A percentile compares a stretch with the other conserved stretches of the same genome.
phyloP scores from a whole-genome alignment of 2,329 filamentous ascomycete genomes.

The Beauveria sp. region DNA sequence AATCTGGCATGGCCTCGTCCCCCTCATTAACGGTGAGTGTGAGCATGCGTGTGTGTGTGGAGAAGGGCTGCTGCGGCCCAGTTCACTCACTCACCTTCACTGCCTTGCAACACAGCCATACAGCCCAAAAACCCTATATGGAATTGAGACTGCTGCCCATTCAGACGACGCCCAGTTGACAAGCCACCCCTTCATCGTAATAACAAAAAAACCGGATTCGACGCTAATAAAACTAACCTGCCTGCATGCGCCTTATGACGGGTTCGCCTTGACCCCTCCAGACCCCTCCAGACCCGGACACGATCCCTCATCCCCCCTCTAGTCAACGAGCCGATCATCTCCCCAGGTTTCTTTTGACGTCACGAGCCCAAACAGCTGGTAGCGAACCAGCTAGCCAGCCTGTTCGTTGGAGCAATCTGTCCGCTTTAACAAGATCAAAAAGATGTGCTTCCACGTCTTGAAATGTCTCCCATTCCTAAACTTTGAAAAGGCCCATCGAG shows the following conservation, averaged over 20 bases:
- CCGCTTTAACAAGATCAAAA: too few species aligned
- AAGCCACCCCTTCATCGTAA: neutral
- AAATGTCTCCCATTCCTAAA: too few species aligned
- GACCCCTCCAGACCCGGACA: neutral
- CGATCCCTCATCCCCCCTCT: neutral
- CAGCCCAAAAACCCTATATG: neutral
- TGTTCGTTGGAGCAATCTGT: too few species aligned
- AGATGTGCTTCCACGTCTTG: too few species aligned
- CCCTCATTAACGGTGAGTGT: neutral
- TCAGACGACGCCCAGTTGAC: too few species aligned
- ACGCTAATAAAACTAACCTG: neutral
- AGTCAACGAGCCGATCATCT: neutral
- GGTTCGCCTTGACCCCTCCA: neutral
- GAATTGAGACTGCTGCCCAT: too few species aligned
- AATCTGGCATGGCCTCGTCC: constrained; percentile 3
- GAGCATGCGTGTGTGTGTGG: neutral
- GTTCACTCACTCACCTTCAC: neutral
- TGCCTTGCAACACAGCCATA: neutral
- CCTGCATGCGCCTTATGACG: neutral
- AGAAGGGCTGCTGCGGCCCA: neutral
- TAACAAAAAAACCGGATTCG: neutral
- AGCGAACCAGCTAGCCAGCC: too few species aligned
- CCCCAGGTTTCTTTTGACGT: neutral
- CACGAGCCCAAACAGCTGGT: neutral
- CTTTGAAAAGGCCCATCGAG: neutral